Conservation (phyloP, 2,329 filamentous ascomycete genomes). For the Trichoderma sp. region DNA sequence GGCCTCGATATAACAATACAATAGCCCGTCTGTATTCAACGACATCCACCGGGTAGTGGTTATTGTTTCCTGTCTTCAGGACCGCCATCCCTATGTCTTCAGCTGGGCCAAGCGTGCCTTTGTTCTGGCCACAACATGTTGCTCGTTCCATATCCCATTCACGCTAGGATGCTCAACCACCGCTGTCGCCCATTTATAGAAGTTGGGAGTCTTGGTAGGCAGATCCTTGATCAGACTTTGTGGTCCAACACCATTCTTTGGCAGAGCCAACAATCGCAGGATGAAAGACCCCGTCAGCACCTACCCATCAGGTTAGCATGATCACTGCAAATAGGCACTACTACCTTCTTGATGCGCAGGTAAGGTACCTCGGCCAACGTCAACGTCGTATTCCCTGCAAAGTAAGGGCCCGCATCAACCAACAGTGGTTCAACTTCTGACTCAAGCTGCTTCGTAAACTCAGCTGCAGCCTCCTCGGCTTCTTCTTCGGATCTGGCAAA, state of each 20-base stretch:
- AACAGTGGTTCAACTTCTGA: slow-evolving; percentile 78
- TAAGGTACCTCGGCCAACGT: slow-evolving; percentile 71
- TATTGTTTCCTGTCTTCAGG: too few relatives aligned
- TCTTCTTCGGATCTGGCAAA: slow-evolving; percentile 54
- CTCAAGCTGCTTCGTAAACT: slow-evolving; percentile 57
- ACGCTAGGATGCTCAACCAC: slow-evolving; percentile 67
- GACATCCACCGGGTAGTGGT: too few relatives aligned
- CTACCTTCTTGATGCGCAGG: too few relatives aligned
- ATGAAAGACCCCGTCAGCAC: slow-evolving; percentile 68
- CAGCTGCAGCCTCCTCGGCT: slow-evolving; percentile 50
- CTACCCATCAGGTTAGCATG: slow-evolving; percentile 41
- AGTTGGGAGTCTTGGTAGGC: slow-evolving; percentile 61
- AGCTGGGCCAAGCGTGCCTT: slow-evolving; percentile 32
- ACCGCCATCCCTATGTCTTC: slow-evolving; percentile 6
- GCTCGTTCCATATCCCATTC: slow-evolving; percentile 61
- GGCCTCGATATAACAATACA: too few relatives aligned
- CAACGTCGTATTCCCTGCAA: slow-evolving; percentile 63
- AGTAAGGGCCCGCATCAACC: slow-evolving; percentile 58
- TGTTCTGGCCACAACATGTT: slow-evolving; percentile 30
- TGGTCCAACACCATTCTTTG: slow-evolving; percentile 59
- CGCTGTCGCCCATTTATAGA: slow-evolving; percentile 66
- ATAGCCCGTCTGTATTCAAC: too few relatives aligned
- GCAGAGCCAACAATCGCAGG: slow-evolving; percentile 58
- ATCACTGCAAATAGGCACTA: background rate
- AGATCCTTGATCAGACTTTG: slow-evolving; percentile 50